Conservation (phyloP, 2,329 filamentous ascomycete species). For the Pyricularia sp. region DNA sequence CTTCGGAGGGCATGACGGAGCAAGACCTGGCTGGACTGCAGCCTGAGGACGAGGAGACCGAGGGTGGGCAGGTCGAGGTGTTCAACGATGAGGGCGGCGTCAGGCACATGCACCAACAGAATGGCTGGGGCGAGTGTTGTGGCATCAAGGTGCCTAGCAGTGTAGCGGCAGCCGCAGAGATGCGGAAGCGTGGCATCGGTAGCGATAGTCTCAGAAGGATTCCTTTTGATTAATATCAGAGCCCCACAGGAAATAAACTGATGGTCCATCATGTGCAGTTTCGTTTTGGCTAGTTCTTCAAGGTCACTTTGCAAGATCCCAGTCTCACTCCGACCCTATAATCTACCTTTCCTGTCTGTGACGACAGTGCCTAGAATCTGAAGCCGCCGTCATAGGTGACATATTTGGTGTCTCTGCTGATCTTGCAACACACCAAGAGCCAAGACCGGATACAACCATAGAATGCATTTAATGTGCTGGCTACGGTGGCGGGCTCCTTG, state of each 20-base stretch:
- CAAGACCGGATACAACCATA: no score
- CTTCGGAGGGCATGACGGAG: slow-evolving; percentile 70
- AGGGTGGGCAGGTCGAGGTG: slow-evolving; percentile 50
- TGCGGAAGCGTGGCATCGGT: slow-evolving; percentile 60
- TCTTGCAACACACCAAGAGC: no score
- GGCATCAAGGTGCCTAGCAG: slow-evolving; percentile 96
- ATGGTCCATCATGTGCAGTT: no score
- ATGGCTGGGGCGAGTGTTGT: slow-evolving; percentile 90
- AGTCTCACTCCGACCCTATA: no score
- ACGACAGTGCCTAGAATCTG: no score
- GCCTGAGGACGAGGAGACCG: slow-evolving; percentile 37
- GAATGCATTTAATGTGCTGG: no score
- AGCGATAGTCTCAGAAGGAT: slow-evolving; percentile 58
- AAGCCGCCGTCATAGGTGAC: no score
- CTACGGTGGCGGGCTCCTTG: no score
- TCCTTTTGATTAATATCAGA: slow-evolving; percentile 59
- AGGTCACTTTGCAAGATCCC: no score
- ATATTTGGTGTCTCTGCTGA: no score
- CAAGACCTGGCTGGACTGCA: slow-evolving; percentile 33
- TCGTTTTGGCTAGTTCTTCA: no score
- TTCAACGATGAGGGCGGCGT: slow-evolving; percentile 50
- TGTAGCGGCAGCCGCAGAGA: slow-evolving; percentile 81
- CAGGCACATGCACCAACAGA: slow-evolving; percentile 61
- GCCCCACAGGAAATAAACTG: background rate
- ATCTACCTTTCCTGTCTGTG: no score